Conservation (phyloP, 1,139 yeast genomes). For the Yamadazyma taylorii region DNA sequence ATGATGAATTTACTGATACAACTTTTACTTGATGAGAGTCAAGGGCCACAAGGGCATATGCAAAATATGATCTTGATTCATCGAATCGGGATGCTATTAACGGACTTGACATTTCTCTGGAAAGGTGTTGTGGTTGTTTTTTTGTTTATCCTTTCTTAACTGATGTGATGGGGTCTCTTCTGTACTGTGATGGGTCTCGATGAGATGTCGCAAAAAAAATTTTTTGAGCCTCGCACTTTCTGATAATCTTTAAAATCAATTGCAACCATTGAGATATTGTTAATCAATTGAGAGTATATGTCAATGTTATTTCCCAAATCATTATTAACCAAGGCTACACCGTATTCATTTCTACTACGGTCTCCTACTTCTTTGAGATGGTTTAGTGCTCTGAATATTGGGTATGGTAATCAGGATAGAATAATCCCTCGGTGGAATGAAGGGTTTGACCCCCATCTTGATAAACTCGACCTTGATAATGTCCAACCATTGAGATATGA, state of each 20-base stretch:
- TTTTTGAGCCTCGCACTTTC: not conserved
- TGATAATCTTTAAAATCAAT: not conserved
- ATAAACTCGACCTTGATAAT: conserved; percentile 4
- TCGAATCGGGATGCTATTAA: conserved; percentile 48
- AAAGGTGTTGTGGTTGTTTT: not conserved
- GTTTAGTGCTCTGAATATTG: no score
- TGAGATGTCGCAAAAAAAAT: conserved; percentile 1
- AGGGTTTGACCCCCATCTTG: not conserved
- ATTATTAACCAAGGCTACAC: no score
- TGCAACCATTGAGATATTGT: not conserved
- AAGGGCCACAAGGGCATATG: conserved; percentile 67
- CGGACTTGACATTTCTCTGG: conserved; percentile 16
- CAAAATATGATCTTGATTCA: conserved; percentile 57
- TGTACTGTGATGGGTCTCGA: not conserved
- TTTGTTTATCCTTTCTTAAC: no score
- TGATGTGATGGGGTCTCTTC: not conserved
- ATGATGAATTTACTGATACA: conserved; percentile 44
- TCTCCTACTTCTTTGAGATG: no score
- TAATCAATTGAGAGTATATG: no score
- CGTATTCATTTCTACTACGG: no score
- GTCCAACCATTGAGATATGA: conserved; percentile 4
- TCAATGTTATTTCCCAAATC: no score
- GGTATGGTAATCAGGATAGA: not conserved
- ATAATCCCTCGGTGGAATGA: not conserved
- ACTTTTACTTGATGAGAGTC: conserved; percentile 75